A percentile compares a stretch with the other conserved stretches of the same genome.
These are phyloP conservation scores for Zizania latifolia DNA, from an alignment of 176 grass and related monocot genomes.

Conservation along the genomic window DNA sequence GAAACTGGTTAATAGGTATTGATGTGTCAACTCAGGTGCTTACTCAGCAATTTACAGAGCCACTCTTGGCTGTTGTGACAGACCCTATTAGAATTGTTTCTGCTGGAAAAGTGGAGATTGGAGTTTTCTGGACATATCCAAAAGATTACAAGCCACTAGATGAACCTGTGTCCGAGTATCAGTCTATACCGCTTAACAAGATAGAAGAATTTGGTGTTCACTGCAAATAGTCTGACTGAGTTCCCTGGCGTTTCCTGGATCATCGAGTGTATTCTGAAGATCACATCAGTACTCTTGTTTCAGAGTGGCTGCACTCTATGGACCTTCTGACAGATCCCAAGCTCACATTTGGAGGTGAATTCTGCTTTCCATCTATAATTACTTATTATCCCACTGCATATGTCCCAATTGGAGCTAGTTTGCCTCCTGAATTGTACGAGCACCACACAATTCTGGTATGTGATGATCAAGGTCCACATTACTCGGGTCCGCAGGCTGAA, in stretches of 20 bases:
- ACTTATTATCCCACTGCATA: constrained; percentile 40
- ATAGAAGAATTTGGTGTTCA: constrained; percentile 99
- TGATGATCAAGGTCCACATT: constrained; percentile 49
- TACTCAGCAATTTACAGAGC: too few species aligned
- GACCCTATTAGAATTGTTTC: constrained; percentile 84
- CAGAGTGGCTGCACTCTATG: constrained; percentile 21
- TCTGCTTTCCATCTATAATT: constrained; percentile 29
- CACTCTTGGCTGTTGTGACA: too few species aligned
- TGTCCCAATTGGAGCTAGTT: constrained; percentile 38
- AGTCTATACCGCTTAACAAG: constrained; percentile 95
- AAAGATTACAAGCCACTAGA: constrained; percentile 88
- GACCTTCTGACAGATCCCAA: constrained; percentile 33
- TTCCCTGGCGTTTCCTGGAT: too few species aligned
- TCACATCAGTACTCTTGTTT: not conserved
- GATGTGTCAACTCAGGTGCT: constrained; percentile 95
- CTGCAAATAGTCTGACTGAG: constrained; percentile 97
- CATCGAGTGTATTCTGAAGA: too few species aligned
- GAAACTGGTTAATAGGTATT: constrained; percentile 89
- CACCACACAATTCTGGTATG: constrained; percentile 37
- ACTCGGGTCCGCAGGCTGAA: constrained; percentile 47
- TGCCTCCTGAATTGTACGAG: constrained; percentile 51
- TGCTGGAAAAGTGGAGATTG: constrained; percentile 95
- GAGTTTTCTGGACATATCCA: constrained; percentile 89
- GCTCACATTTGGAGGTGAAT: constrained; percentile 46
- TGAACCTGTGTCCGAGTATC: constrained; percentile 84